Conservation (phyloP, 108 stramenopile species). For the Skeletonema costatum region DNA sequence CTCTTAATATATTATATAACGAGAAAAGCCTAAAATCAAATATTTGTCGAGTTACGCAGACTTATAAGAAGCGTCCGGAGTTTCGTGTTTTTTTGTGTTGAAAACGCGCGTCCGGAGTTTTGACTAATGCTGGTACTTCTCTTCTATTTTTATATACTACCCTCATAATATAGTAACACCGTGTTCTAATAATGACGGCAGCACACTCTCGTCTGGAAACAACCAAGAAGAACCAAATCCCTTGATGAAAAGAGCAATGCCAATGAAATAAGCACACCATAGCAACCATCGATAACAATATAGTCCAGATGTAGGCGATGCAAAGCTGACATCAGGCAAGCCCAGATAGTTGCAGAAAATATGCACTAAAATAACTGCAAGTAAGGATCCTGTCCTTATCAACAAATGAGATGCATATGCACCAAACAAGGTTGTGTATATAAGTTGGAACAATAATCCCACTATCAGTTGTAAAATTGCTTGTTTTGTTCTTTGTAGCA, state of each 20-base stretch:
- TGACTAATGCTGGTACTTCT: too few relatives aligned
- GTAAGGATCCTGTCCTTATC: constrained; percentile 64
- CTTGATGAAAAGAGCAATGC: constrained; percentile 52
- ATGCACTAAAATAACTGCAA: constrained; percentile 60
- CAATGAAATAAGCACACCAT: constrained; percentile 47
- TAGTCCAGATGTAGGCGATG: constrained; percentile 35
- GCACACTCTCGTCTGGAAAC: constrained; percentile 25
- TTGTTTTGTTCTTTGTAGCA: constrained; percentile 2
- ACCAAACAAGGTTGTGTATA: constrained; percentile 84
- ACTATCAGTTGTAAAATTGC: constrained; percentile 9
- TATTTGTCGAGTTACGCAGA: too few relatives aligned
- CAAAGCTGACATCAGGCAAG: constrained; percentile 67
- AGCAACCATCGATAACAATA: constrained; percentile 55
- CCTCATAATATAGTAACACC: background rate
- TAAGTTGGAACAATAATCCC: constrained; percentile 57
- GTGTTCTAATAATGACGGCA: constrained; percentile 14
- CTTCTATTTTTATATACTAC: too few relatives aligned
- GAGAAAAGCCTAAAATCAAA: too few relatives aligned
- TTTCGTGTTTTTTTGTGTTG: too few relatives aligned
- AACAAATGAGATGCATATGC: constrained; percentile 74
- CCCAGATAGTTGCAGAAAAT: constrained; percentile 87
- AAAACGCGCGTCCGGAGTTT: too few relatives aligned
- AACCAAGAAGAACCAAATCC: constrained; percentile 37
- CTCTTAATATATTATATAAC: too few relatives aligned
- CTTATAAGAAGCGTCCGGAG: too few relatives aligned